A percentile compares a stretch with the other conserved stretches of the same genome.
Evolutionary conservation across 169 alveolate species (phyloP).

Genomic region (Plasmodium coatneyi): DNA sequence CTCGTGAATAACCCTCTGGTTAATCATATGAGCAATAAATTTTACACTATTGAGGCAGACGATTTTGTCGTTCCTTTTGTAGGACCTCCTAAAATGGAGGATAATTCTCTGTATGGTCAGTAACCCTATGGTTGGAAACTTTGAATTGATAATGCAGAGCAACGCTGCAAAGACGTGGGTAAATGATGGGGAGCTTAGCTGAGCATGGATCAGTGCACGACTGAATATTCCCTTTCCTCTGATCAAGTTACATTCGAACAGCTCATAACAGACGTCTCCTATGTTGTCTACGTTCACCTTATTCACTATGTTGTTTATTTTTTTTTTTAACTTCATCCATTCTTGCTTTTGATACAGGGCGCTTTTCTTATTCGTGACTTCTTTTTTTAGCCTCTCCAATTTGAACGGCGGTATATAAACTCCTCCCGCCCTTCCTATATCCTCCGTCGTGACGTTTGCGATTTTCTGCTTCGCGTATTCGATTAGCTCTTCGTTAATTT

Average conservation of each 20-base stretch:
- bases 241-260: conserved; percentile 96
- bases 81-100: conserved; percentile 94
- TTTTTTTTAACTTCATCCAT: conserved; percentile 97
- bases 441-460: conserved; percentile 75
- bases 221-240: conserved; percentile 98
- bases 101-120: conserved; percentile 93
- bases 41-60: conserved; percentile 95
- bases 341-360: conserved; percentile 94
- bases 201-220: conserved; percentile 96
- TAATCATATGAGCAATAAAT: conserved; percentile 97
- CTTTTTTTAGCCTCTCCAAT: conserved; percentile 93
- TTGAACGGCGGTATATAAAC: conserved; percentile 98
- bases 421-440: conserved; percentile 92
- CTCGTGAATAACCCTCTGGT: conserved; percentile 92
- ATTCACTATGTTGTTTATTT: conserved; percentile 96
- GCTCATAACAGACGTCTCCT: conserved; percentile 89
- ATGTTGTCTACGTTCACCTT: conserved; percentile 94
- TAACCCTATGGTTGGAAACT: conserved; percentile 98
- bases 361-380: conserved; percentile 91
- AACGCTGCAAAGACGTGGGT: conserved; percentile 98
- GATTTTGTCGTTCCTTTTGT: conserved; percentile 93
- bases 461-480: conserved; percentile 79
- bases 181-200: conserved; percentile 98
- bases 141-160: conserved; percentile 96
- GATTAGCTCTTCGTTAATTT: conserved; percentile 76